Evolutionary conservation across 139 green algal genomes (phyloP).

Genomic region (Monoraphidium neglectum): DNA sequence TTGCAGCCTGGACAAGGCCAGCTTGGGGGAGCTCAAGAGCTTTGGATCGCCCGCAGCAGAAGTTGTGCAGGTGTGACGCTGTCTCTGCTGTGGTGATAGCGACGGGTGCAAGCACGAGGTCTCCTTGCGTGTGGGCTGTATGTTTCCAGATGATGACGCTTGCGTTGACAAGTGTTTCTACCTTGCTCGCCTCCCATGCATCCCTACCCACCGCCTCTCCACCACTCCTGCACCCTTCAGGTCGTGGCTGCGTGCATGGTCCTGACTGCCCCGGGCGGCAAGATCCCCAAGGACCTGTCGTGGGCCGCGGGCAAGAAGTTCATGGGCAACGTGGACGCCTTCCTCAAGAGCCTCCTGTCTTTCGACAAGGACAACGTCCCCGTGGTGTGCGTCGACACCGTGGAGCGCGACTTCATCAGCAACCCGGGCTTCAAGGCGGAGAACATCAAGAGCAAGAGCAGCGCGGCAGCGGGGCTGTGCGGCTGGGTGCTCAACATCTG

Average conservation of each 20-base stretch:
- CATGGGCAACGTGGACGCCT: slow-evolving; percentile 92
- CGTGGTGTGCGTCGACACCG: slow-evolving; percentile 52
- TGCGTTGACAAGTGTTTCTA: too few species aligned
- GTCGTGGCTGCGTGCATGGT: slow-evolving; percentile 83
- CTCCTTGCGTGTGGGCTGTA: too few species aligned
- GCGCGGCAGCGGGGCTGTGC: slow-evolving; percentile 87
- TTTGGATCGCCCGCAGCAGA: slow-evolving; percentile 86
- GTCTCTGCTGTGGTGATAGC: neutral
- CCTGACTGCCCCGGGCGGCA: slow-evolving; percentile 78
- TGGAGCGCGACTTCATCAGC: slow-evolving; percentile 76
- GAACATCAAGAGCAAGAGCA: slow-evolving; percentile 82
- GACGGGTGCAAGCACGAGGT: too few species aligned
- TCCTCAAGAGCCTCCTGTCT: slow-evolving; percentile 82
- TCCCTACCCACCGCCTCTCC: too few species aligned
- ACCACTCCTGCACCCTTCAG: slow-evolving; percentile 11
- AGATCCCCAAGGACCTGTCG: slow-evolving; percentile 86
- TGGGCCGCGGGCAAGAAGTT: slow-evolving; percentile 88
- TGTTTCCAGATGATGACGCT: too few species aligned
- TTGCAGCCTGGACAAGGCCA: slow-evolving; percentile 76
- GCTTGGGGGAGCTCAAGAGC: slow-evolving; percentile 89
- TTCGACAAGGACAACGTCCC: slow-evolving; percentile 95
- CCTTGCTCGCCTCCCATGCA: too few species aligned
- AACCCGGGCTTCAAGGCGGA: slow-evolving; percentile 82
- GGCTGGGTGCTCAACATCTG: slow-evolving; percentile 93
- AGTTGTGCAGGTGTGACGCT: slow-evolving; percentile 67